Evolutionary conservation across 345 rosid species (phyloP), one percentile per base, ranked within the genome.

Genomic region (Citrus cavaleriei): DNA sequence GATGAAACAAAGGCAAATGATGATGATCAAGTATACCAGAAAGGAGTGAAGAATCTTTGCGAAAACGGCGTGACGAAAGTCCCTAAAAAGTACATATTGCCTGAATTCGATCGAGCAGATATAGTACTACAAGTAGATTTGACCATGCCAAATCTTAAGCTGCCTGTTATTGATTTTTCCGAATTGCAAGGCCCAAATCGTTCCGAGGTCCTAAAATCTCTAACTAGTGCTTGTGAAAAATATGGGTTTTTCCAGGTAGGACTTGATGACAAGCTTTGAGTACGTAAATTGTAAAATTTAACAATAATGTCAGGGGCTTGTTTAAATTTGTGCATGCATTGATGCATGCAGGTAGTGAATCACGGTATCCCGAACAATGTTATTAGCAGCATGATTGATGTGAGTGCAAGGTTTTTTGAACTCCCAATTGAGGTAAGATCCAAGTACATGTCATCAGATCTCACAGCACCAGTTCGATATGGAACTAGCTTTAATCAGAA

Each of bases 401-500:
- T 85, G 46, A 78, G 92, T 79, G 84, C 72, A 77, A 90, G 92
- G 77, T 93, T 93, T 72, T 95, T 95, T 73, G 92, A 83, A 80
- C 88, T 90, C 24, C 89, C 98, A 28, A 83, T 81, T 35, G 94
- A 92, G 86, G 98, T 89, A 80, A 85, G 98, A 84, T 86, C 92
- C 7, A 91, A 86, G 74, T 90, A 93, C 89, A 92, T 95, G 98
- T 79, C 95, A 3, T 38, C 92, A 8, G 92, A 95, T 74, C 89
- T 95, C 94, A 51, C 68, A 0, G 84, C 94, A 27, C 86, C 88
- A 16, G 98, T 92, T 37, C 88, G 98, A 37, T 95, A 87, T 54
- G 98, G 98, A 38, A 95, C 98, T 2, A 95, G 98, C 87, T 92
- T 92, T 58, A 95, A 93, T 85, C 98, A 95, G 79, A 92, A 6